These are phyloP conservation scores for Geotrichum phurueaensis DNA, from an alignment of 1,139 yeast species.

Conservation along the genomic window DNA sequence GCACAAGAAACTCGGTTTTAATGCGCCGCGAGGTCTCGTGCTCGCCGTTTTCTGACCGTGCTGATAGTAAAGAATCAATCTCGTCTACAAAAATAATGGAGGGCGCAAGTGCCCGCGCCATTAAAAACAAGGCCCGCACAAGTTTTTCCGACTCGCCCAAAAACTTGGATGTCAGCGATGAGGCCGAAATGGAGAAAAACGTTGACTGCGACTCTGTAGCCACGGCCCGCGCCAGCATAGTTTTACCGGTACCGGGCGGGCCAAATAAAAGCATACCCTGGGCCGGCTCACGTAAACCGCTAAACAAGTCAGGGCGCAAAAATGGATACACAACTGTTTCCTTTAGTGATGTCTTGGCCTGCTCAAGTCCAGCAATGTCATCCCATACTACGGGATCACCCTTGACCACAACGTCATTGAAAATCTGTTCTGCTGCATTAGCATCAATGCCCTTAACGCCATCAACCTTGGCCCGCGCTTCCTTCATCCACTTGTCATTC, in stretches of 20 bases:
- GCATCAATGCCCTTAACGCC: slow-evolving; percentile 17
- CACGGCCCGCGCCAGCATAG: slow-evolving; percentile 95
- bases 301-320: slow-evolving; percentile 83
- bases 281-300: slow-evolving; percentile 91
- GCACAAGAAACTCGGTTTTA: slow-evolving; percentile 89
- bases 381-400: slow-evolving; percentile 98
- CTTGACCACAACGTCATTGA: slow-evolving; percentile 84
- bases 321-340: slow-evolving; percentile 97
- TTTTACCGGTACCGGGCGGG: slow-evolving; percentile 98
- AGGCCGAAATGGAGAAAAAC: slow-evolving; percentile 86
- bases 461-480: slow-evolving; percentile 13
- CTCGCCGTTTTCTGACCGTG: slow-evolving; percentile 78
- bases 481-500: slow-evolving; percentile 27
- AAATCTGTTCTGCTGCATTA: slow-evolving; percentile 73
- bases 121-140: slow-evolving; percentile 77
- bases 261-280: slow-evolving; percentile 94
- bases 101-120: slow-evolving; percentile 85
- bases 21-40: slow-evolving; percentile 90
- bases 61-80: slow-evolving; percentile 82
- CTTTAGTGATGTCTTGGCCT: slow-evolving; percentile 81
- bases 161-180: slow-evolving; percentile 79
- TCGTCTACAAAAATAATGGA: slow-evolving; percentile 94
- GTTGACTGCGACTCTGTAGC: slow-evolving; percentile 96
- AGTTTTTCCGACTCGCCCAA: slow-evolving; percentile 93
- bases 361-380: slow-evolving; percentile 89